Conservation (phyloP, 2,329 filamentous ascomycete genomes). For the Stemphylium vesicarium region DNA sequence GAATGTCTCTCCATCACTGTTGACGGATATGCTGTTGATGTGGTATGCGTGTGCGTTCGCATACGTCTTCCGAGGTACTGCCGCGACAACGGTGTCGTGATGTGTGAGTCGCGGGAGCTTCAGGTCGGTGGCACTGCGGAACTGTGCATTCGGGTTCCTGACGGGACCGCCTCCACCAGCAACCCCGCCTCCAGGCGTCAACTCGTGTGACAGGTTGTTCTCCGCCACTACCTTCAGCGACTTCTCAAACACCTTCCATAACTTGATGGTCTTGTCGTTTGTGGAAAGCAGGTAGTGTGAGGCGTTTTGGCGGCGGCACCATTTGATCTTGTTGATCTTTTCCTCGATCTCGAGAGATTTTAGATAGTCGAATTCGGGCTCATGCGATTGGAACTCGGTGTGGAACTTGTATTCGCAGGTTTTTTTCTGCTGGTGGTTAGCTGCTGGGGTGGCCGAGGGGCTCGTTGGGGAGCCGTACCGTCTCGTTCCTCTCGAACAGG, state of each 20-base stretch:
- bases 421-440: conserved; percentile 76
- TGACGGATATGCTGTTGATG: conserved; percentile 99
- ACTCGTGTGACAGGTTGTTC: conserved; percentile 95
- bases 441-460: background rate
- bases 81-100: conserved; percentile 97
- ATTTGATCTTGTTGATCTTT: conserved; percentile 99
- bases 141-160: conserved; percentile 74
- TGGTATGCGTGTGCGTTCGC: conserved; percentile 99
- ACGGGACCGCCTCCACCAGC: conserved; percentile 79
- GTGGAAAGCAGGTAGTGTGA: conserved; percentile 98
- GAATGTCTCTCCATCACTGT: conserved; percentile 98
- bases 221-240: conserved; percentile 98
- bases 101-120: conserved; percentile 96
- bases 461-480: conserved; percentile 63
- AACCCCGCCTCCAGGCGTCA: conserved; percentile 75
- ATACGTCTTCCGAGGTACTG: conserved; percentile 93
- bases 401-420: conserved; percentile 99
- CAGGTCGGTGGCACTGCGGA: conserved; percentile 80
- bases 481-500: conserved; percentile 92
- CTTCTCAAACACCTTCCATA: conserved; percentile 99
- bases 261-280: conserved; percentile 99
- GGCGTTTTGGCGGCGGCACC: conserved; percentile 97
- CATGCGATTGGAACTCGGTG: conserved; percentile 99
- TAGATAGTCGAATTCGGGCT: conserved; percentile 98
- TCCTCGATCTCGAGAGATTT: conserved; percentile 99